These are phyloP conservation scores for Pugionium dolabratum DNA, from an alignment of 345 rosid genomes.

Conservation along the genomic window DNA sequence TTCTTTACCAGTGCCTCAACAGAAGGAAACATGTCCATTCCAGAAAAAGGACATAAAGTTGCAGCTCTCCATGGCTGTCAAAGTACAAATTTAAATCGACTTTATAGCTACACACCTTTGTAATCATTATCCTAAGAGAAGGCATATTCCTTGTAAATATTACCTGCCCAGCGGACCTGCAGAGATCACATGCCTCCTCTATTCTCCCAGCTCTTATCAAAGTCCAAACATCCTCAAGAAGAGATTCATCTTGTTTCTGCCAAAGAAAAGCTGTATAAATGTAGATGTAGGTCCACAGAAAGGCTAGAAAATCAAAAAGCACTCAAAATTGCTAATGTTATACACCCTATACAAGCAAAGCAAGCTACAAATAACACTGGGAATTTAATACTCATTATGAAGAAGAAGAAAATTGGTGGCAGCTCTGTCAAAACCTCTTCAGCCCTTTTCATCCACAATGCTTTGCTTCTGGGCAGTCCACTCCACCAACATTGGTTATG, in stretches of 20 bases:
- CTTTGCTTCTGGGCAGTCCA: constrained; percentile 21
- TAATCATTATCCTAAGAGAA: constrained; percentile 14
- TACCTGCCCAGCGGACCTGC: constrained; percentile 99
- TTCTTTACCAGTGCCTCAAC: constrained; percentile 76
- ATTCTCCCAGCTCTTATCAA: constrained; percentile 92
- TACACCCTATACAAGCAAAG: constrained; percentile 17
- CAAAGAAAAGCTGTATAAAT: constrained; percentile 20
- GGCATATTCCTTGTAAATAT: constrained; percentile 8
- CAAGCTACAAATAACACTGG: constrained; percentile 9
- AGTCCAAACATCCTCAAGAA: constrained; percentile 94
- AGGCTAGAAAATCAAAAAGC: constrained; percentile 19
- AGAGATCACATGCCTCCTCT: constrained; percentile 88
- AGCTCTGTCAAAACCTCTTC: constrained; percentile 1
- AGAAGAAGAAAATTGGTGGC: neutral
- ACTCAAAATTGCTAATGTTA: constrained; percentile 3
- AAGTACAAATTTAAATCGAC: constrained; percentile 10
- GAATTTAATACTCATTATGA: neutral
- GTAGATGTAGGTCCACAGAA: constrained; percentile 9
- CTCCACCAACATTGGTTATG: constrained; percentile 8
- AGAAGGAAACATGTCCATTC: constrained; percentile 79
- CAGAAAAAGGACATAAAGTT: constrained; percentile 85
- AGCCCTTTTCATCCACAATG: constrained; percentile 7
- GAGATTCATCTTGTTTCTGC: constrained; percentile 96
- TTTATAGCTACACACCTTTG: constrained; percentile 11
- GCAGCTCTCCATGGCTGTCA: constrained; percentile 97